Conservation (phyloP, 2,329 filamentous ascomycete genomes). For the Fusarium coffeatum region DNA sequence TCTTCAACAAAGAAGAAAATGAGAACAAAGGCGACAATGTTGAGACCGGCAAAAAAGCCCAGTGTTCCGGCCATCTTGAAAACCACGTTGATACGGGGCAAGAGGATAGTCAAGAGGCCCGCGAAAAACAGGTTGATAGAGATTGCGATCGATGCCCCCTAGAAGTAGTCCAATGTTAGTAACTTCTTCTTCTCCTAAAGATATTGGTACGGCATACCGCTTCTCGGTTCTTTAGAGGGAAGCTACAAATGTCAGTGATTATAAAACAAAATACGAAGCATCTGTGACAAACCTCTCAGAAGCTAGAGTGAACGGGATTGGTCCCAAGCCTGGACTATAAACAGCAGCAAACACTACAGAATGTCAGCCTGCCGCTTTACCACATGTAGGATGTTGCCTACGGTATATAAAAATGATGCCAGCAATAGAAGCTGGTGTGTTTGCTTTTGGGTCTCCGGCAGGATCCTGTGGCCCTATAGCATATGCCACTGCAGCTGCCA, state of each 20-base stretch:
- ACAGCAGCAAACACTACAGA: slow-evolving; percentile 53
- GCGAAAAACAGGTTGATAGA: slow-evolving; percentile 61
- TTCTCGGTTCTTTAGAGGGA: slow-evolving; percentile 62
- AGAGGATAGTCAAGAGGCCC: slow-evolving; percentile 58
- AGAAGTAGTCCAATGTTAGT: slow-evolving; percentile 30
- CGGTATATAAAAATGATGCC: slow-evolving; percentile 36
- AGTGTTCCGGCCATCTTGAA: slow-evolving; percentile 50
- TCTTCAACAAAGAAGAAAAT: slow-evolving; percentile 61
- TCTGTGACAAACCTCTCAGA: slow-evolving; percentile 51
- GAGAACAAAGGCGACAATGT: slow-evolving; percentile 57
- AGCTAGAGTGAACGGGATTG: slow-evolving; percentile 63
- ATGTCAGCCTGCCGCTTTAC: neutral
- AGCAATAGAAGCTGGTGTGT: slow-evolving; percentile 2
- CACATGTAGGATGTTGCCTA: neutral
- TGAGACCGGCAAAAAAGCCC: slow-evolving; percentile 59
- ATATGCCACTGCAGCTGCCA: slow-evolving; percentile 27
- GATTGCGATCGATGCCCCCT: slow-evolving; percentile 61
- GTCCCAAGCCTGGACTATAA: slow-evolving; percentile 56
- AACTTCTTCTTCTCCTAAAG: accelerated
- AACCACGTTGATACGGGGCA: slow-evolving; percentile 47
- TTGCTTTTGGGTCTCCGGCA: slow-evolving; percentile 2
- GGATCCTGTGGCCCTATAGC: slow-evolving; percentile 18
- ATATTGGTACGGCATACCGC: slow-evolving; percentile 42
- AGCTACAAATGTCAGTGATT: slow-evolving; percentile 45
- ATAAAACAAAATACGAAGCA: accelerated